Base-by-base conservation (phyloP, 768 basidiomycete species). In the Mycena galopus region DNA sequence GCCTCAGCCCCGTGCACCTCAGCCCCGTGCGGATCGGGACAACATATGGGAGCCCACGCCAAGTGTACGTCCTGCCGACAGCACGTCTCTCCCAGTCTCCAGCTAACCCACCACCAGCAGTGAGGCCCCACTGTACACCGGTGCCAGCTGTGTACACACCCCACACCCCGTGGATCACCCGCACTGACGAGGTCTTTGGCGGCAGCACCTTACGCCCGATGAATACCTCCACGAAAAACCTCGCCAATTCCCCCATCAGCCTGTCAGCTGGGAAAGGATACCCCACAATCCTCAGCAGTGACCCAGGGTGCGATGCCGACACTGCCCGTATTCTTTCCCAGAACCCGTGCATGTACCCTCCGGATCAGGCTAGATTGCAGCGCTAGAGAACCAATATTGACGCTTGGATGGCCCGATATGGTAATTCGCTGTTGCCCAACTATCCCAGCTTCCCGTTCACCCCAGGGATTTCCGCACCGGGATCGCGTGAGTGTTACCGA, bases 381-480 rank as follows among this genome's bases (percentile, higher is more conserved):
- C 56, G 58, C 17, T 71, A 71, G 19, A 53, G 32, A 0, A 37
- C 23, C 0, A 63, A 64, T 32, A 9, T 64, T 9, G 42, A 53
- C 17, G 32, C 39, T 14, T 71, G 69, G 69, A 51, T 35, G 11
- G 35, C 67, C 58, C 58, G 61, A 57, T 27, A 69, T 37, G 69
- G 61, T 0, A 55, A 35, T 7, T 1, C 21, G 4, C 11, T 44
- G 12, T 32, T 55, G 0, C 61, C 55, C 6, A 63, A 71, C 55
- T 67, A 65, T 17, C 11, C 21, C 9, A 61, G 32, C 16, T 61
- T 61, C 23, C 71, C 64, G 16, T 37, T 61, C 37, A 62, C 59
- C n/a, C 71, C 72, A 0, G 60, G 66, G 11, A 67, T 67, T 0
- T 32, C 57, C 19, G 44, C 51, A 16, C 60, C 66, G 16, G 67